Conservation (phyloP, 495 filamentous ascomycete species). For the Entonaema liquescens region DNA sequence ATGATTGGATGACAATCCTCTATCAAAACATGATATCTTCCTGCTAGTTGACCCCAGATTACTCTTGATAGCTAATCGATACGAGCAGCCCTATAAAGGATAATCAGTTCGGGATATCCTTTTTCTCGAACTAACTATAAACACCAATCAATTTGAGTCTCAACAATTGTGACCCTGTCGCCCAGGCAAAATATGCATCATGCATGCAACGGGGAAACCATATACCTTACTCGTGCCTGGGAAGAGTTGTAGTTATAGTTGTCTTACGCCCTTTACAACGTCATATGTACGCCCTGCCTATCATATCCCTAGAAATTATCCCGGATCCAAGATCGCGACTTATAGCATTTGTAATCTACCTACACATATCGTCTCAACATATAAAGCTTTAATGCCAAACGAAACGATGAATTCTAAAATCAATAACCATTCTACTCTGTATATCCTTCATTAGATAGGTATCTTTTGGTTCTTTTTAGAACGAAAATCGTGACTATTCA, state of each 20-base stretch:
- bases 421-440: background rate
- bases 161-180: background rate
- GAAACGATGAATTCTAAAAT: background rate
- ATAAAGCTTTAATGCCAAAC: slow-evolving; percentile 7
- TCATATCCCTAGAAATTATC: background rate
- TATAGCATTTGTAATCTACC: slow-evolving; percentile 7
- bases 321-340: background rate
- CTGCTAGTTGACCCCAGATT: background rate
- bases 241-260: background rate
- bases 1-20: background rate
- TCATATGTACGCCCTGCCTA: slow-evolving; percentile 31
- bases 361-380: slow-evolving; percentile 10
- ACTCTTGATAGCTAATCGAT: no score
- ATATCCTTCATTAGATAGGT: background rate
- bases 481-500: background rate
- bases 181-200: slow-evolving; percentile 27
- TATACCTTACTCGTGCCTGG: slow-evolving; percentile 8
- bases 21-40: background rate
- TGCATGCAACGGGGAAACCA: slow-evolving; percentile 17
- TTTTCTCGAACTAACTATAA: background rate
- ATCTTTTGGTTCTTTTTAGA: background rate
- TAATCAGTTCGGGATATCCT: background rate
- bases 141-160: background rate
- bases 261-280: slow-evolving; percentile 34
- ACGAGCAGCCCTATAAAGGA: background rate